Evolutionary conservation across 768 basidiomycete genomes (phyloP), one percentile per base, ranked within the genome.

Genomic region (Mycena belliarum): DNA sequence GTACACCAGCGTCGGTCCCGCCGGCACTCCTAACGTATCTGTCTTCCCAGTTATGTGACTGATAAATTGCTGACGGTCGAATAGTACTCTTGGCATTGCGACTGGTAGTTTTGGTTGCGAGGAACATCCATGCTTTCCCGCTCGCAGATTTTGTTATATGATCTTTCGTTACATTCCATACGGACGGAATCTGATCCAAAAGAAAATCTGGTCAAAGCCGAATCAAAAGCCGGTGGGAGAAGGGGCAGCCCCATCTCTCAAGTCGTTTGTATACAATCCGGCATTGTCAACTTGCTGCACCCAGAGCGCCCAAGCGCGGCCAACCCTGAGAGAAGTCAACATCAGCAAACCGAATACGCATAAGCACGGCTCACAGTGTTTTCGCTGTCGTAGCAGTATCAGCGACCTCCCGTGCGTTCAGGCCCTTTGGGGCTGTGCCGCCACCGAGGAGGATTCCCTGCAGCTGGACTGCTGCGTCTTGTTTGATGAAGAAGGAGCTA

Each of bases 381-480:
- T 29, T 33, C 23, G 43, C 52, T 1, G 66, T 63, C 2, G 46
- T 59, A 14, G 49, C 26, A 2, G 63, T 58, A 46, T 66, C 66
- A 29, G 16, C 49, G 0, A 58, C 66, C 29, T 63, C 66, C 9
- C 66, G 51, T 10, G 49, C 18, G 32, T 57, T 48, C n/a, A 66
- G 42, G 1, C 37, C 61, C 6, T 45, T 45, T 12, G 56, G 59
- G 6, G 46, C 12, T 16, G 20, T 59, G 44, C 58, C 58, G 18
- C 48, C 61, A 25, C 66, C 66, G 10, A 66, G 35, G 12, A 66
- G 45, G 11, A 54, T 59, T 8, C 46, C 57, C 26, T 60, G 61
- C 5, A 61, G 49, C 43, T 66, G 63, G 9, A 66, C 66, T 18
- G 57, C 54, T 11, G 66, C 66, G 23, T 60, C 57, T 28, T 63